Conservation (phyloP, 345 rosid genomes). For the Brassica nigra region DNA sequence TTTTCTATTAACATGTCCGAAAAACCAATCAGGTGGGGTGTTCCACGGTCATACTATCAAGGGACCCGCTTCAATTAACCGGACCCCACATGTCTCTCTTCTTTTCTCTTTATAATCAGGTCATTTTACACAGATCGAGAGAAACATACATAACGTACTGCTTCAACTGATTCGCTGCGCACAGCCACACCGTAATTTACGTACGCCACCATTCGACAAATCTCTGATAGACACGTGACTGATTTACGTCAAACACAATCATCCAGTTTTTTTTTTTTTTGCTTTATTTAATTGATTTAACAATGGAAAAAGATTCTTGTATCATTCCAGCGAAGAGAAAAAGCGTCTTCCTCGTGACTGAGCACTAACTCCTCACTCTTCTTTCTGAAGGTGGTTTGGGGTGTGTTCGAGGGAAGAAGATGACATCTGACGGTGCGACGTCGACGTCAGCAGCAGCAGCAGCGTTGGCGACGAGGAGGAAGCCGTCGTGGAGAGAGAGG, state of each 20-base stretch:
- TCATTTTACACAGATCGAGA: slow-evolving; percentile 24
- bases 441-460: slow-evolving; percentile 52
- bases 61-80: slow-evolving; percentile 9
- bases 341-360: neutral
- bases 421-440: slow-evolving; percentile 98
- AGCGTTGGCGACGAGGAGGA: slow-evolving; percentile 58
- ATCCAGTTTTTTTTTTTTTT: neutral
- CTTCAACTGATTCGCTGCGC: slow-evolving; percentile 31
- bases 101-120: neutral
- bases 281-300: neutral
- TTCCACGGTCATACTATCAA: slow-evolving; percentile 27
- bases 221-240: slow-evolving; percentile 22
- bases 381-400: neutral
- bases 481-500: slow-evolving; percentile 98
- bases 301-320: slow-evolving; percentile 38
- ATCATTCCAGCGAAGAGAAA: slow-evolving; percentile 20
- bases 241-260: neutral
- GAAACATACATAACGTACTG: slow-evolving; percentile 25
- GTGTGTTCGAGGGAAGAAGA: slow-evolving; percentile 28
- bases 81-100: slow-evolving; percentile 35
- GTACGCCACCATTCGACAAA: slow-evolving; percentile 32
- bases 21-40: slow-evolving; percentile 42
- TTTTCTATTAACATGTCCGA: slow-evolving; percentile 25
- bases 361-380: neutral
- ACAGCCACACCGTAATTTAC: slow-evolving; percentile 30